Conservation (phyloP, 768 basidiomycete genomes). For the Sporobolomyces pararoseus region DNA sequence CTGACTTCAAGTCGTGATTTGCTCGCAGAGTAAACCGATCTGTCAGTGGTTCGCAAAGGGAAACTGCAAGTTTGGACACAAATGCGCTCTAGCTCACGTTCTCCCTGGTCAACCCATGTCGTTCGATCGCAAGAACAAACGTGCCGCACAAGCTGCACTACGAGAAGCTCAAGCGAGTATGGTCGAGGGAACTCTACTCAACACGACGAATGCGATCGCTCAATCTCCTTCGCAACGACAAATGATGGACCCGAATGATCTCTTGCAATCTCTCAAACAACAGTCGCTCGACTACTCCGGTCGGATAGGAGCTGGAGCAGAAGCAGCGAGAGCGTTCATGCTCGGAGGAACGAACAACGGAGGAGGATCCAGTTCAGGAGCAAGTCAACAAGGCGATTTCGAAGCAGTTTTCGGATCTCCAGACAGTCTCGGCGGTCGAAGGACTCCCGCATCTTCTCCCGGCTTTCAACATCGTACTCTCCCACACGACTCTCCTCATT, state of each 20-base stretch:
- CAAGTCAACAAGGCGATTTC: constrained; percentile 25
- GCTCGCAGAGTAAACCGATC: constrained; percentile 47
- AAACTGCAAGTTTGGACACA: constrained; percentile 70
- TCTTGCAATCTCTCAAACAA: constrained; percentile 30
- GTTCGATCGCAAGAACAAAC: constrained; percentile 95
- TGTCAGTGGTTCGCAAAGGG: constrained; percentile 69
- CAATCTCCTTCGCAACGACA: background rate
- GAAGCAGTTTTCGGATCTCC: constrained; percentile 36
- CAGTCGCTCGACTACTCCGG: constrained; percentile 12
- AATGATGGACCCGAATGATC: background rate
- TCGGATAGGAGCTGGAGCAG: background rate
- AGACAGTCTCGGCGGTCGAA: constrained; percentile 27
- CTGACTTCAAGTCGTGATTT: constrained; percentile 54
- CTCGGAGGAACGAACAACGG: constrained; percentile 7
- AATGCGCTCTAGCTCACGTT: constrained; percentile 87
- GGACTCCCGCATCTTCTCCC: constrained; percentile 19
- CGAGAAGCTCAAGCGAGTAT: constrained; percentile 34
- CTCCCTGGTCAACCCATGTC: constrained; percentile 88
- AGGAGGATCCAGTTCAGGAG: constrained; percentile 33
- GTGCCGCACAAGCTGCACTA: constrained; percentile 47
- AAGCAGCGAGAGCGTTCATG: constrained; percentile 13
- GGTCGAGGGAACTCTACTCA: constrained; percentile 7
- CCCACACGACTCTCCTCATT: constrained; percentile 12
- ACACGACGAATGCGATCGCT: constrained; percentile 10
- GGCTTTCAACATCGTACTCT: constrained; percentile 19